Evolutionary conservation across 345 rosid species (phyloP), one percentile per base, ranked within the genome.

Genomic region (Lepidium sativum): DNA sequence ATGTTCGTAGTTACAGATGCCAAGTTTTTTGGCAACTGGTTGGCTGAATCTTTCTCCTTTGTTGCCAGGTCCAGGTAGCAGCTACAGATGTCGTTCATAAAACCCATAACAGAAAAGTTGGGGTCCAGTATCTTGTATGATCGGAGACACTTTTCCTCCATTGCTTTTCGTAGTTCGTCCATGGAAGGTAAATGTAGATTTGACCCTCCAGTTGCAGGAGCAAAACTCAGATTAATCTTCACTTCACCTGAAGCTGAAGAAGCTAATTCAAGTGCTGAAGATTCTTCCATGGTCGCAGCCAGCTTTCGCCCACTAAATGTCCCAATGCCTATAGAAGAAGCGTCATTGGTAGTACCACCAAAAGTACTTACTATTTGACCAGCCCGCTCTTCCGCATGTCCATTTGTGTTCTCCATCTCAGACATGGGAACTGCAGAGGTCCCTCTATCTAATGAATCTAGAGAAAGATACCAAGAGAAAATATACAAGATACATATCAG

Each of bases 201-300:
- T 33, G 82, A 75, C 35, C 80, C 81, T 76, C 81, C 85, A 74
- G 75, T 59, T 68, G 82, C 61, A 79, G 84, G 77, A 74, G 75
- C 68, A 81, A 81, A 92, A 72, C 81, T 84, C 39, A 92, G 69
- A 78, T 80, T 84, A 68, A 89, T 75, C 82, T 87, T 87, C 81
- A 89, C 96, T 79, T 87, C 98, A 74, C 97, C 96, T 58, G 58
- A 63, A 21, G 81, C 60, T 5, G 92, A 84, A 64, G 97, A 82
- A 42, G 96, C 96, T 63, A 89, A 79, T 71, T 89, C 90, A 60
- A 87, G 69, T 43, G 43, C 42, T 54, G 75, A 64, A 40, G 80
- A 47, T 51, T 67, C 63, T 67, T 54, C 68, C 20, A 4, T 6
- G 23, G 38, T 54, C 27, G 63, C 49, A 60, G 44, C 63, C 63